These are phyloP conservation scores for Sporisorium scitamineum DNA, from an alignment of 1,284 basidiomycete species.

Conservation along the genomic window DNA sequence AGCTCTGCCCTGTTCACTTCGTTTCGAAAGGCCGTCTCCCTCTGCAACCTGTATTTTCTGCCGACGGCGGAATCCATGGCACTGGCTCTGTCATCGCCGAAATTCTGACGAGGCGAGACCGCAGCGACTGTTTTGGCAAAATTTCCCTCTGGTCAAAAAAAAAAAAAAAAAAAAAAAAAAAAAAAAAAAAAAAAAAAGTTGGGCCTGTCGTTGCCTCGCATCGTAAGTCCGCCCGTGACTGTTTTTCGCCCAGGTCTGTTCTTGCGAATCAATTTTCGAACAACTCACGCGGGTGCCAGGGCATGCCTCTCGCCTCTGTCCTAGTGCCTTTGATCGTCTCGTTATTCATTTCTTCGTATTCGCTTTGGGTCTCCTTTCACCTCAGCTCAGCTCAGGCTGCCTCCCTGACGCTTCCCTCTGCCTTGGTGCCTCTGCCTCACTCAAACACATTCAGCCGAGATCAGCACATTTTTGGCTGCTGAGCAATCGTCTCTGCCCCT, in stretches of 20 bases:
- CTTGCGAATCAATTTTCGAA: neutral
- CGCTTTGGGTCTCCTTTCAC: neutral
- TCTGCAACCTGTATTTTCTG: no score
- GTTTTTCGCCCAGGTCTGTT: neutral
- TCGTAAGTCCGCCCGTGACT: constrained; percentile 11
- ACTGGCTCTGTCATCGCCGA: constrained; percentile 3
- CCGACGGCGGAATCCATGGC: neutral
- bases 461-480: neutral
- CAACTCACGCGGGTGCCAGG: neutral
- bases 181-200: constrained; percentile 10
- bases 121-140: neutral
- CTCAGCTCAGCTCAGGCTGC: no score
- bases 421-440: neutral
- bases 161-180: constrained; percentile 14
- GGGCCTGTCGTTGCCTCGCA: constrained; percentile 25
- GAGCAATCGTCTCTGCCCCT: no score
- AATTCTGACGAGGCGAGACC: neutral
- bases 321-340: neutral
- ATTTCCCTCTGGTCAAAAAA: constrained; percentile 20
- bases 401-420: no score
- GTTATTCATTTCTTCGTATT: no score
- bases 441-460: constrained; percentile 7
- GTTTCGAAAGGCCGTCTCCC: neutral
- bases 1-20: no score
- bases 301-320: neutral